Base-by-base conservation (phyloP, 2,329 filamentous ascomycete species). In the Diaporthe vaccinii region DNA sequence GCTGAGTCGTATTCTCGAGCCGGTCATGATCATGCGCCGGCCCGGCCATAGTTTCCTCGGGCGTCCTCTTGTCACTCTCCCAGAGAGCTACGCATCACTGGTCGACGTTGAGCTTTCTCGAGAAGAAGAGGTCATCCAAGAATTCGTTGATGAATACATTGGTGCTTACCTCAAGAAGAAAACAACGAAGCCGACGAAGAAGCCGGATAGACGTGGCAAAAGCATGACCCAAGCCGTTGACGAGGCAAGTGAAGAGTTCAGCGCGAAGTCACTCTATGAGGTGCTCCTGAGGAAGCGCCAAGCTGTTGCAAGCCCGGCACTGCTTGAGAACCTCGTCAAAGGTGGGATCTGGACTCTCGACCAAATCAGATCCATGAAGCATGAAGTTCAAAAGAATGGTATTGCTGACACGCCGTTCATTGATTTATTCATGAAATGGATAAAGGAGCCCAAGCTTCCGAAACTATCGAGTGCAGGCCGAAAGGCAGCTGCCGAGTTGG, bases 101-200 rank as follows among this genome's bases (percentile, higher is more conserved):
- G 22, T n/a, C 20, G 5, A 25, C 12, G 46, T 68, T 4, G 22
- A 31, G 20, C 22, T n/a, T 7, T 68, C 51, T 22, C 25, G 3
- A 36, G 72, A 55, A 15, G 72, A 65, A 20, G 22, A 57, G 3
- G 58, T 73, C 15, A 61, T 62, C 17, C n/a, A 55, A 20, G 22
- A 31, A 1, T 46, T 9, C 22, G 12, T 55, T 17, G 34, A 41
- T 1, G 4, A 46, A 15, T 14, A 57, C 46, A 67, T 46, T 0
- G 25, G 17, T 10, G 20, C 22, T 3, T 51, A 68, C 17, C 22
- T 53, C 46, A 12, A 9, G 1, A 28, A 68, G 3, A 53, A 55
- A 25, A 31, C 46, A 17, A 8, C 46, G 10, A 49, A 49, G 25
- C 20, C 20, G 12, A 51, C n/a, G 62, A 51, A 36, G 6, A 31